Evolutionary conservation across 306 rosid species (phyloP), one percentile per base, ranked within the genome.

Genomic region (barrel medic (Medicago truncatula)): DNA sequence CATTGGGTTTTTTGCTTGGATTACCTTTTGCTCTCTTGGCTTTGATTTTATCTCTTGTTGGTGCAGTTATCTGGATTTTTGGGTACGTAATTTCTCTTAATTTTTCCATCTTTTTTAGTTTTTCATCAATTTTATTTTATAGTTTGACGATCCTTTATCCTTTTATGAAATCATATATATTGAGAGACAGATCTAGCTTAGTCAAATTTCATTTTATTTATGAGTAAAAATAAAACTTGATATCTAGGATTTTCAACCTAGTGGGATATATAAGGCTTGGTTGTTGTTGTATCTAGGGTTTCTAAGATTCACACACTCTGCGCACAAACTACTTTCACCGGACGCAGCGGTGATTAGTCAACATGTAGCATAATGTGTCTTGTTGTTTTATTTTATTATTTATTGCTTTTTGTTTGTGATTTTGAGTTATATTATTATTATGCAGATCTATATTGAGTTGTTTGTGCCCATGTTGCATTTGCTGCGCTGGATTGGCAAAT

Each of bases 391-490:
- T 3, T 18, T 2, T 8, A 8, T 17, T 8, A 6, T 54, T 8
- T 18, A 8, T 4, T 58, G 11, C 0, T 2, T 31, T 3, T 13
- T 1, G 8, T 28, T 58, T 46, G n/a, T 25, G 3, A 21, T 1
- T 28, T 1, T 78, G 46, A 67, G 17, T 14, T n/a, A 50, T 50
- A 49, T 49, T 17, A 9, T 3, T 56, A 70, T 67, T 15, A 34
- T 73, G 81, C 90, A 91, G 98, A 82, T 53, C 88, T 3, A 77
- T 88, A 56, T 59, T 93, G 87, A 88, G 98, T 79, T 89, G 96
- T 65, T 64, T 89, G 80, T 93, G 98, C 76, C 98, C 98, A 0
- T 93, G 97, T 57, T 93, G 96, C 86, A 61, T 86, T 11, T 91
- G 98, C 71, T 87, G 85, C 7, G 36, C 82, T 1, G 92, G 89